Evolutionary conservation across 495 filamentous ascomycete species (phyloP), one percentile per base, ranked within the genome.

Genomic region (Chaetomium fimeti): DNA sequence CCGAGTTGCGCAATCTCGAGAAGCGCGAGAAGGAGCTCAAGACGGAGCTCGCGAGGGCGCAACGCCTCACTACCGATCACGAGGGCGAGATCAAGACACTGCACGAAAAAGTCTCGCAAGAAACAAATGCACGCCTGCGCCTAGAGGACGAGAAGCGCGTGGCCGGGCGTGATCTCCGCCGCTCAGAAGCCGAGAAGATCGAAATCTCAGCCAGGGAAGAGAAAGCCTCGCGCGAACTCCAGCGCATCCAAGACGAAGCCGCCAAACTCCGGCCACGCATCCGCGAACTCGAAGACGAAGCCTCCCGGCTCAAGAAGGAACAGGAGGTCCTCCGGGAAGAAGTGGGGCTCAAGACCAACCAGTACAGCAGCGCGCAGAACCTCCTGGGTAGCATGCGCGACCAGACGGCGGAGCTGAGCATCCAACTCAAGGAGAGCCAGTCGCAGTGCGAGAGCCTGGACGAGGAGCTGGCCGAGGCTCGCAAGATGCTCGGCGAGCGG

Each of bases 371-470:
- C 68, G 91, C 91, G 0, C 92, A 98, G 75, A 89, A 85, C 64
- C 73, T 96, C 51, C 88, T 97, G 75, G 86, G 86, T 62, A 95
- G 90, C 69, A 92, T 97, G 92, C 90, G 92, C 60, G 91, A 97
- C 69, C 92, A 98, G 75, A 88, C 87, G 2, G 80, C 88, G 3
- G 94, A 98, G 75, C 80, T 98, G 68, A 86, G 87, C n/a, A 89
- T 90, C 77, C 95, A 96, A 76, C 89, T 96, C 83, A 93, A 92
- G 77, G 94, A 98, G 74, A 88, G 89, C 3, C 86, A 88, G 57
- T 85, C 87, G 43, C 88, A 91, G 65, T 87, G 85, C 60, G 92
- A 97, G 68, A 90, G 87, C 61, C 76, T 97, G n/a, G 93, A 97
- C 68, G 94, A 98, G 77, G 94, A 98, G 72, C 81, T 97, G 9